Evolutionary conservation across 2,329 filamentous ascomycete genomes (phyloP).

Genomic region (Huntiella abstrusa): DNA sequence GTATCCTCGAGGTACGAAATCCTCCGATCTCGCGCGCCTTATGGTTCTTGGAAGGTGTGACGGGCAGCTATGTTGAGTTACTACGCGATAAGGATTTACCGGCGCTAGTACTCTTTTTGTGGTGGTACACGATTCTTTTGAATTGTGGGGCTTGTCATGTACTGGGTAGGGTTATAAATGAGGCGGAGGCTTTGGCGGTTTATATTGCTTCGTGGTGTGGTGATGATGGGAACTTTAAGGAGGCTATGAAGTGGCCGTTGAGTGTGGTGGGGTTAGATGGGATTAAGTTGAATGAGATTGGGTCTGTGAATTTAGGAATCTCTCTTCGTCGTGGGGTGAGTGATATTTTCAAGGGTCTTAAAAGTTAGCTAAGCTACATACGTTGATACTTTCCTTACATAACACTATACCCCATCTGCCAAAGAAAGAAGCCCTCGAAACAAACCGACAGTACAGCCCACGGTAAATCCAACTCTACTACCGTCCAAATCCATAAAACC

Average conservation of each 20-base stretch:
- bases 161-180: conserved; percentile 24
- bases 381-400: conserved; percentile 12
- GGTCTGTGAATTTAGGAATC: background rate
- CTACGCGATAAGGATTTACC: conserved; percentile 30
- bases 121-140: conserved; percentile 34
- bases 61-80: conserved; percentile 24
- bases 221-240: conserved; percentile 1
- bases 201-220: conserved; percentile 16
- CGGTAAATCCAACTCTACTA: conserved; percentile 63
- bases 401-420: conserved; percentile 31
- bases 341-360: background rate
- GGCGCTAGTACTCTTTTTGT: conserved; percentile 34
- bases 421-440: conserved; percentile 26
- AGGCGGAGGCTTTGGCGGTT: conserved; percentile 31
- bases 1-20: conserved; percentile 13
- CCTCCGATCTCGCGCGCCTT: conserved; percentile 13
- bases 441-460: conserved; percentile 40
- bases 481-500: conserved; percentile 81
- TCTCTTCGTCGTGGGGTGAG: background rate
- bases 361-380: background rate
- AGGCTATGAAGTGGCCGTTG: background rate
- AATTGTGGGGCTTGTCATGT: conserved; percentile 22
- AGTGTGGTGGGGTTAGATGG: background rate
- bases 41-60: conserved; percentile 27
- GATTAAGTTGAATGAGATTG: background rate